Base-by-base conservation (phyloP, 2,329 filamentous ascomycete genomes). In the Phyllosticta capitalensis region DNA sequence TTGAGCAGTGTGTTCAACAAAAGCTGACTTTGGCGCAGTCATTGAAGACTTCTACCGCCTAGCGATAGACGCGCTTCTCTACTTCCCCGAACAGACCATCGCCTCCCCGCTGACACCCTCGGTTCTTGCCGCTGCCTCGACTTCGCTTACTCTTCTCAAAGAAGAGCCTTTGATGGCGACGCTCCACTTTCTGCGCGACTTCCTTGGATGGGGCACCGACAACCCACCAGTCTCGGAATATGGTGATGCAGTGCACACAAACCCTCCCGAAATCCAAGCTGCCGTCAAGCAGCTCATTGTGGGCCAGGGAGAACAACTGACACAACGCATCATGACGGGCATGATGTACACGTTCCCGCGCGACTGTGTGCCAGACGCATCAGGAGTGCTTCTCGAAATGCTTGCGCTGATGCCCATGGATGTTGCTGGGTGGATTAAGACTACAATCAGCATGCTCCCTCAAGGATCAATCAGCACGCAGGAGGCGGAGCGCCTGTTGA, bases 281-380 rank as follows among this genome's bases (percentile, higher is more conserved):
- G 82, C 86, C 7, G 87, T 97, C 61, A 89, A 87, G 72, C 81
- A 83, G 62, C 81, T 96, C 56, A 76, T 95, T 22, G 64, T 80
- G 1, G 76, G 79, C 1, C 85, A 91, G 64, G 91, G 94, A 45
- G 86, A 90, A 67, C 77, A 84, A 59, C 79, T 99, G 26, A 86
- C 94, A 7, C 92, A 96, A 74, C 88, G 92, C 64, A 86, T 95
- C 61, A 81, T 99, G 77, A 94, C 92, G 1, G 94, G 94, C 62
- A 95, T 99, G 92, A 97, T 99, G 92, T 96, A 96, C 72, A 95
- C 88, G 0, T 99, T 99, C 76, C 95, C 94, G 0, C 84, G 89
- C 51, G 94, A 97, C 72, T 96, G 92, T 75, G 95, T 97, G 69
- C 87, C 92, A 0, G 94, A 99, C 70, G 92, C 91, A 17, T 96